Percentiles rank a stretch among this genome's conserved stretches.
These are phyloP conservation scores for Pleurozium schreberi DNA, from an alignment of 225 moss, liverwort and hornwort genomes.

Conservation along the genomic window DNA sequence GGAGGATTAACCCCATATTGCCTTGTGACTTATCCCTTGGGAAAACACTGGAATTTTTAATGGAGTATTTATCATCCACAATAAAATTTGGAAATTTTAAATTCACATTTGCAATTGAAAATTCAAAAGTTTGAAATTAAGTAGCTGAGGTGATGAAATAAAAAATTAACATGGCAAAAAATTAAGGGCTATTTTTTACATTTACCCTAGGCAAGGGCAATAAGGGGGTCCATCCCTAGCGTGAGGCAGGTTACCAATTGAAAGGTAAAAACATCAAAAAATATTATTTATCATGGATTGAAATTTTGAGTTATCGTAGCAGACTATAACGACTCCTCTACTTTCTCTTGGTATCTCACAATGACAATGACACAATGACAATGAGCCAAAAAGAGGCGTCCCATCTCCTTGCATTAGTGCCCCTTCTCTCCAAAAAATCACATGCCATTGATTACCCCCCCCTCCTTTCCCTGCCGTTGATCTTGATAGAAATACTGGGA, in stretches of 20 bases:
- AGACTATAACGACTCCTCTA: neutral
- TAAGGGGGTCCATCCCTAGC: accelerated
- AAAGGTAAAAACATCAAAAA: neutral
- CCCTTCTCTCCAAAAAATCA: too few species aligned
- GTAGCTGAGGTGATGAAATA: neutral
- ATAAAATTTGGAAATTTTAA: neutral
- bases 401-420: too few species aligned
- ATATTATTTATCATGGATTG: neutral
- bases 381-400: too few species aligned
- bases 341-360: accelerated
- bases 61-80: neutral
- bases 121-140: neutral
- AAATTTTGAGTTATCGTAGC: too few species aligned
- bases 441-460: too few species aligned
- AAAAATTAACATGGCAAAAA: neutral
- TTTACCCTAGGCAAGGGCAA: neutral
- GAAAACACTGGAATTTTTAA: neutral
- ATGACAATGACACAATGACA: too few species aligned
- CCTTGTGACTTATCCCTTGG: too few species aligned
- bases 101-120: neutral
- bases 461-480: too few species aligned
- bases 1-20: too few species aligned
- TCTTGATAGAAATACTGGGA: too few species aligned
- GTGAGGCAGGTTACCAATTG: accelerated
- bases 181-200: neutral